phyloP scores from a whole-genome alignment of 179 eudicot species.

The Silene noctiflora region DNA sequence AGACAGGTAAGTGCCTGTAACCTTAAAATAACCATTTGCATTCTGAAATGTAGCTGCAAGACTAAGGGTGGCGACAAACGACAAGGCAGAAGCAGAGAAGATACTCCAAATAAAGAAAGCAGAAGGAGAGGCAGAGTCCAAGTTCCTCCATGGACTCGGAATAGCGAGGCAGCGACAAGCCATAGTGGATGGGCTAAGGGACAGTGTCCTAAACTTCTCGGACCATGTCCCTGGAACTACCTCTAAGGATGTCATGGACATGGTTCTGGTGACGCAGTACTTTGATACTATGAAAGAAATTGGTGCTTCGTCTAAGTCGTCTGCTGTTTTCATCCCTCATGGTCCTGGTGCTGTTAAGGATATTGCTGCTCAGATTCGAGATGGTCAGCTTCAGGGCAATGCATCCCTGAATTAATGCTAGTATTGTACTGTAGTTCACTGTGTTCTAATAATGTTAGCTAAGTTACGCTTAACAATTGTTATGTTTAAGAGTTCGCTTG shows the following conservation, averaged over 20 bases:
- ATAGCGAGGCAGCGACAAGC: conserved; percentile 48
- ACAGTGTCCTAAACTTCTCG: conserved; percentile 42
- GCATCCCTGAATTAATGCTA: neutral
- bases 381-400: conserved; percentile 36
- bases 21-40: neutral
- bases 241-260: conserved; percentile 49
- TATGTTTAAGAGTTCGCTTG: neutral
- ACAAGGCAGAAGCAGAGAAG: conserved; percentile 44
- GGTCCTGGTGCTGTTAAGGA: conserved; percentile 45
- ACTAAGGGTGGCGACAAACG: conserved; percentile 40
- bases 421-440: neutral
- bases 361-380: conserved; percentile 37
- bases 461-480: neutral
- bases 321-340: conserved; percentile 42
- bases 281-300: conserved; percentile 45
- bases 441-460: neutral
- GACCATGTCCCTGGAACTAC: conserved; percentile 41
- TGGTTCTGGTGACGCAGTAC: conserved; percentile 45
- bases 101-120: conserved; percentile 43
- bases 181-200: conserved; percentile 43
- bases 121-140: conserved; percentile 44
- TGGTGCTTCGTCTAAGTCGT: conserved; percentile 36
- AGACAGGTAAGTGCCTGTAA: too few relatives aligned
- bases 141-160: conserved; percentile 39
- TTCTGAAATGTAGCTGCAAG: conserved; percentile 29